These are phyloP conservation scores for Candida koratica DNA, from an alignment of 805 yeast species.

Conservation along the genomic window DNA sequence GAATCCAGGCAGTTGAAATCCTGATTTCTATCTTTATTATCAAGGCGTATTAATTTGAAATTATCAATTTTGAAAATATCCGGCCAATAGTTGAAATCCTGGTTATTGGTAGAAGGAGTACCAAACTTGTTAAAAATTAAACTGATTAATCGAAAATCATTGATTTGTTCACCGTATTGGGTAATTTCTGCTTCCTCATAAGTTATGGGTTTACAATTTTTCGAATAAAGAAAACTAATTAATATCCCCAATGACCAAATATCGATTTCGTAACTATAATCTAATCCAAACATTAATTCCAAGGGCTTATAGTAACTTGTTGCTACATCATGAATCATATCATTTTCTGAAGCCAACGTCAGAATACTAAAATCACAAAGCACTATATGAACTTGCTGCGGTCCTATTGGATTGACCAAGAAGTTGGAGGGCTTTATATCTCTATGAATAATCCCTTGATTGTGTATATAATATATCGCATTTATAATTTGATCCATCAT, in stretches of 20 bases:
- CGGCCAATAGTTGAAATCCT: slow-evolving; percentile 29
- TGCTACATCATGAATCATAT: slow-evolving; percentile 58
- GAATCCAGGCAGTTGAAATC: slow-evolving; percentile 12
- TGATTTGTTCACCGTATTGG: slow-evolving; percentile 23
- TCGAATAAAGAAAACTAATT: slow-evolving; percentile 47
- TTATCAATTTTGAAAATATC: slow-evolving; percentile 30
- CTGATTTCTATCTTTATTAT: slow-evolving; percentile 9
- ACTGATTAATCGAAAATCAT: slow-evolving; percentile 58
- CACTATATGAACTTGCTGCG: slow-evolving; percentile 23
- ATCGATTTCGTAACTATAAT: slow-evolving; percentile 57
- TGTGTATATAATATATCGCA: slow-evolving; percentile 29
- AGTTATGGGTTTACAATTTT: slow-evolving; percentile 28
- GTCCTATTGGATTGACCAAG: slow-evolving; percentile 22
- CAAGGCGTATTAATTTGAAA: slow-evolving; percentile 27
- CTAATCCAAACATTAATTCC: slow-evolving; percentile 61
- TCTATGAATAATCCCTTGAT: slow-evolving; percentile 35
- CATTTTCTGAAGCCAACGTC: slow-evolving; percentile 10
- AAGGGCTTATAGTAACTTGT: slow-evolving; percentile 72
- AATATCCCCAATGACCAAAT: slow-evolving; percentile 71
- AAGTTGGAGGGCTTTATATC: slow-evolving; percentile 40
- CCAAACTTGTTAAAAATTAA: slow-evolving; percentile 58
- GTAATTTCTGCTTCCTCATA: slow-evolving; percentile 2
- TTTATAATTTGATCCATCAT: slow-evolving; percentile 20
- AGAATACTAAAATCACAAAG: slow-evolving; percentile 65
- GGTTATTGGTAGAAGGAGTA: slow-evolving; percentile 43